Conservation (phyloP, 2,329 filamentous ascomycete genomes). For the Hysterium pulicare region DNA sequence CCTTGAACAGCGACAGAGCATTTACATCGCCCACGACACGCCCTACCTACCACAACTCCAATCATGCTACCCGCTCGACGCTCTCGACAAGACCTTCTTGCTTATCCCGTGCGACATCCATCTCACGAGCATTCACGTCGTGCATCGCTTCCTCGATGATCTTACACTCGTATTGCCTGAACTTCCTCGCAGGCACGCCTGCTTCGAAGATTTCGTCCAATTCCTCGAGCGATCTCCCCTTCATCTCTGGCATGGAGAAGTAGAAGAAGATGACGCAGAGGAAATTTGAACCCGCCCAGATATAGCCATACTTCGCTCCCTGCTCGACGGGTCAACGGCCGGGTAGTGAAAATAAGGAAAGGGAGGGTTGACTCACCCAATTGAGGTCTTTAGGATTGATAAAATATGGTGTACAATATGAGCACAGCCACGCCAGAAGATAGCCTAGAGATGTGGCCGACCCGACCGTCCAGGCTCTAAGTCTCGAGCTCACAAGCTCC, state of each 20-base stretch:
- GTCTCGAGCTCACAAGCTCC: conserved; percentile 29
- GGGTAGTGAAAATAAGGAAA: not conserved
- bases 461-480: conserved; percentile 35
- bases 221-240: conserved; percentile 23
- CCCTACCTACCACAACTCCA: too few relatives aligned
- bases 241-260: conserved; percentile 56
- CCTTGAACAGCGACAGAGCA: too few relatives aligned
- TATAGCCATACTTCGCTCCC: conserved; percentile 21
- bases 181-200: conserved; percentile 17
- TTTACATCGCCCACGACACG: too few relatives aligned
- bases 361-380: conserved; percentile 21
- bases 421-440: conserved; percentile 34
- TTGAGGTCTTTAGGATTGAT: conserved; percentile 38
- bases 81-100: not conserved
- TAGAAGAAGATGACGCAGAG: conserved; percentile 55
- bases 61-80: conserved; percentile 1
- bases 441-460: conserved; percentile 33
- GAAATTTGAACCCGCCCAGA: conserved; percentile 32
- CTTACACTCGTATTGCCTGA: conserved; percentile 18
- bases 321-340: conserved; percentile 4
- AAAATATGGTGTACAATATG: conserved; percentile 39
- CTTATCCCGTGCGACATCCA: not conserved
- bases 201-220: conserved; percentile 28
- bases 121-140: conserved; percentile 8
- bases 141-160: conserved; percentile 20